phyloP scores from a whole-genome alignment of 495 filamentous ascomycete species.

The Talaromyces wortmannii region DNA sequence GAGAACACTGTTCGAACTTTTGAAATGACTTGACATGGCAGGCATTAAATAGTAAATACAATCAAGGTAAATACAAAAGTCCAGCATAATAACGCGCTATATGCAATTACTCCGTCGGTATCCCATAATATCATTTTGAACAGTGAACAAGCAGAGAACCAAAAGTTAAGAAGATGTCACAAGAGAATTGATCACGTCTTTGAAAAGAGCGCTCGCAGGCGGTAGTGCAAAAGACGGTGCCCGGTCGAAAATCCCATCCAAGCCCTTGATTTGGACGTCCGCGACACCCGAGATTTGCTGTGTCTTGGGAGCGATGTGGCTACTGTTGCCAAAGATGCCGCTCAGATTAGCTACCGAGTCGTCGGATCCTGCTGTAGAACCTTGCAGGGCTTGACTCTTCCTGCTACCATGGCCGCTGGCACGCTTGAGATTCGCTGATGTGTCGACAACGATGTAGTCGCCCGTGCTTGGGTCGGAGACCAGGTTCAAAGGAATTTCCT shows the following conservation, averaged over 20 bases:
- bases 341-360: constrained; percentile 40
- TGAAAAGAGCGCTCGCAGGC: constrained; percentile 70
- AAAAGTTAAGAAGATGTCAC: constrained; percentile 2
- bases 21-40: too few species aligned
- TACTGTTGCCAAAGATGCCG: constrained; percentile 43
- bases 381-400: constrained; percentile 43
- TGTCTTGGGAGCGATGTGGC: constrained; percentile 18
- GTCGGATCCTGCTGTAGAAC: constrained; percentile 30
- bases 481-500: constrained; percentile 22
- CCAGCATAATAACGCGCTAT: too few species aligned
- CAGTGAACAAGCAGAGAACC: background rate
- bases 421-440: constrained; percentile 33
- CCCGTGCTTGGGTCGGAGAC: constrained; percentile 38
- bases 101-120: too few species aligned
- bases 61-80: too few species aligned
- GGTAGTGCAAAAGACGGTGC: constrained; percentile 71
- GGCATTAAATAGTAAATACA: too few species aligned
- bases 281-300: background rate
- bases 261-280: constrained; percentile 50
- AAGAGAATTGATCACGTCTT: constrained; percentile 52
- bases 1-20: too few species aligned
- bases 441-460: constrained; percentile 51
- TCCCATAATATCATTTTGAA: too few species aligned
- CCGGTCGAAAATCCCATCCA: constrained; percentile 68
- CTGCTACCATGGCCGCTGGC: constrained; percentile 49